These are phyloP conservation scores for Colletotrichum sidae DNA, from an alignment of 2,329 filamentous ascomycete genomes.

Conservation along the genomic window DNA sequence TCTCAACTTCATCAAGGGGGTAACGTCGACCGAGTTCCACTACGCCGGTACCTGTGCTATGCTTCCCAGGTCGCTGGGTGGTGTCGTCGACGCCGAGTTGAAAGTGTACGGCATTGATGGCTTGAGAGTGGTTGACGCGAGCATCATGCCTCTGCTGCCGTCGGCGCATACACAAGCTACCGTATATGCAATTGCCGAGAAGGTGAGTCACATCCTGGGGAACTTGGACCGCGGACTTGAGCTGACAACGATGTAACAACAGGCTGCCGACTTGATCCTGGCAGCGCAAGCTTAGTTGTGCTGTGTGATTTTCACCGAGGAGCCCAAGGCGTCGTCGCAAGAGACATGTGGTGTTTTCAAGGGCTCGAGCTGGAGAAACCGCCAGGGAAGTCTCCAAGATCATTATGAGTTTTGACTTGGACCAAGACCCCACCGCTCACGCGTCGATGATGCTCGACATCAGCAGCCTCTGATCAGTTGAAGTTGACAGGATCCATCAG, in stretches of 20 bases:
- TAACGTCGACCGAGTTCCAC: conserved; percentile 35
- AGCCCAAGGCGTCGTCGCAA: too few relatives aligned
- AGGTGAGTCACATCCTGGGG: conserved; percentile 7
- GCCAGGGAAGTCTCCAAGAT: too few relatives aligned
- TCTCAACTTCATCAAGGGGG: conserved; percentile 2
- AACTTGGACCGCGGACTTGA: background rate
- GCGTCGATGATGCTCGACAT: too few relatives aligned
- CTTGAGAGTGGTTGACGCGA: conserved; percentile 38
- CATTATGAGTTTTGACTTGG: too few relatives aligned
- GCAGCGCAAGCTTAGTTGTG: too few relatives aligned
- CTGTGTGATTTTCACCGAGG: too few relatives aligned
- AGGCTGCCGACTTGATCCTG: conserved; percentile 13
- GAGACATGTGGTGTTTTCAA: too few relatives aligned
- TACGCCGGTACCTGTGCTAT: conserved; percentile 43
- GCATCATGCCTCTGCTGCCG: conserved; percentile 38
- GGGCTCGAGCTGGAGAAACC: too few relatives aligned
- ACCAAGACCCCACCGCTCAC: too few relatives aligned
- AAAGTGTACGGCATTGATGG: conserved; percentile 42
- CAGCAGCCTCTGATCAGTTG: too few relatives aligned
- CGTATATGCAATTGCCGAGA: conserved; percentile 38
- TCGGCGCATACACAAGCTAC: conserved; percentile 37
- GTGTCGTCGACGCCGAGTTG: conserved; percentile 43
- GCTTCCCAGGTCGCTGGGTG: conserved; percentile 42
- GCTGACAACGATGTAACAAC: background rate
- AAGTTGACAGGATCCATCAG: too few relatives aligned